A percentile compares a stretch with the other conserved stretches of the same genome.
phyloP scores from a whole-genome alignment of 495 filamentous ascomycete species.

The Penicillium turbatum region DNA sequence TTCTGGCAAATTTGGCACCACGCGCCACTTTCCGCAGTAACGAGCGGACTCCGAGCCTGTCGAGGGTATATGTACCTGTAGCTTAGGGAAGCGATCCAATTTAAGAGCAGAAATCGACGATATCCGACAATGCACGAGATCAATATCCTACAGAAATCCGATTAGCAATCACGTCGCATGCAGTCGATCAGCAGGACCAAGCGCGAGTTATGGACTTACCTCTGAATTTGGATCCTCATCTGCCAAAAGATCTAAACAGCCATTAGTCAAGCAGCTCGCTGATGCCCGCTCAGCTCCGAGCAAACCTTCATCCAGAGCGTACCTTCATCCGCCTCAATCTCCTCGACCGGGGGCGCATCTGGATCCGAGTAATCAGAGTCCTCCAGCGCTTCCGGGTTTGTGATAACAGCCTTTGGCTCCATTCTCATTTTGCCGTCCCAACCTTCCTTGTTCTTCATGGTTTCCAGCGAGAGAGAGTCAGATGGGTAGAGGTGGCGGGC shows the following conservation, averaged over 20 bases:
- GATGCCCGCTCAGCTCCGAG: not conserved
- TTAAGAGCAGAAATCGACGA: slow-evolving; percentile 70
- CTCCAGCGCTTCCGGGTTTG: slow-evolving; percentile 71
- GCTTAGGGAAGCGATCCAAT: slow-evolving; percentile 75
- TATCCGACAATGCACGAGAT: slow-evolving; percentile 82
- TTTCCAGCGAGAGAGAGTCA: slow-evolving; percentile 2
- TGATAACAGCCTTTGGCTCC: slow-evolving; percentile 56
- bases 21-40: not conserved
- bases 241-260: slow-evolving; percentile 56
- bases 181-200: not conserved
- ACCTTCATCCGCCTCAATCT: slow-evolving; percentile 82
- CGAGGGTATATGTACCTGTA: slow-evolving; percentile 47
- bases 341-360: slow-evolving; percentile 68
- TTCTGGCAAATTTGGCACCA: not conserved
- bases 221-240: slow-evolving; percentile 58
- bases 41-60: not conserved
- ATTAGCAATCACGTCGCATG: slow-evolving; percentile 10
- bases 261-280: not conserved
- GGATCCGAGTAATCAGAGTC: slow-evolving; percentile 86
- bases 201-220: slow-evolving; percentile 27
- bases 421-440: slow-evolving; percentile 92
- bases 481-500: slow-evolving; percentile 17
- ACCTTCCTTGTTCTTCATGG: slow-evolving; percentile 64
- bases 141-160: slow-evolving; percentile 64
- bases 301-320: slow-evolving; percentile 8